These are phyloP conservation scores for Krasilnikovozyma curviuscula DNA, from an alignment of 768 basidiomycete species.

Conservation along the genomic window DNA sequence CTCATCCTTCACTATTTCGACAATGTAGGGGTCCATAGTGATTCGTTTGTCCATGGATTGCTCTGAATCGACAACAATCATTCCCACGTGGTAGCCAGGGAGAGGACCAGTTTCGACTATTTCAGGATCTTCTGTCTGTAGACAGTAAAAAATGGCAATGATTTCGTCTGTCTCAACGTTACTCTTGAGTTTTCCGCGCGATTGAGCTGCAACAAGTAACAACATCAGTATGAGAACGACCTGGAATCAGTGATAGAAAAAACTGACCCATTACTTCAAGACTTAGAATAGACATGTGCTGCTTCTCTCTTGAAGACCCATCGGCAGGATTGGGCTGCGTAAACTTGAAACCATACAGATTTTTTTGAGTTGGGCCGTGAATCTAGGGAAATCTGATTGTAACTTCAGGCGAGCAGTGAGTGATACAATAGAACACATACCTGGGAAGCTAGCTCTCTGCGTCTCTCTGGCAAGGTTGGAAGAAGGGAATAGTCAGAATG, in stretches of 20 bases:
- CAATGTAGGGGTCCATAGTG: slow-evolving; percentile 14
- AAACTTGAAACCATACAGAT: slow-evolving; percentile 47
- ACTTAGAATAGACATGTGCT: slow-evolving; percentile 58
- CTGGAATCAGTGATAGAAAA: not conserved
- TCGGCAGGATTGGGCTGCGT: slow-evolving; percentile 33
- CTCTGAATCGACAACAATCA: slow-evolving; percentile 36
- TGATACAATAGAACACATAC: slow-evolving; percentile 8
- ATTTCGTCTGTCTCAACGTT: slow-evolving; percentile 50
- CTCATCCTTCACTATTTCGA: slow-evolving; percentile 39
- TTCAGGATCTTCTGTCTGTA: slow-evolving; percentile 36
- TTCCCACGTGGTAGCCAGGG: slow-evolving; percentile 30
- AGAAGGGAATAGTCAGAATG: too few species aligned
- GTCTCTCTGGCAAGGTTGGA: too few species aligned
- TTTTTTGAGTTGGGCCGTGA: slow-evolving; percentile 54
- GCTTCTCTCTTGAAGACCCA: slow-evolving; percentile 37
- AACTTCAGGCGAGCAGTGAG: not conserved
- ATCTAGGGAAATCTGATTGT: too few species aligned
- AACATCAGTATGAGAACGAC: slow-evolving; percentile 34
- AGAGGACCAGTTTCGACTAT: slow-evolving; percentile 24
- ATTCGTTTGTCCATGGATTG: slow-evolving; percentile 14
- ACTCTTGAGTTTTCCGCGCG: slow-evolving; percentile 40
- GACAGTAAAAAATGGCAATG: slow-evolving; percentile 50
- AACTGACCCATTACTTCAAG: slow-evolving; percentile 66
- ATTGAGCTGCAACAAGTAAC: slow-evolving; percentile 14
- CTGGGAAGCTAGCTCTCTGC: slow-evolving; percentile 16